Evolutionary conservation across 2,329 filamentous ascomycete species (phyloP).

Genomic region (Biscogniauxia marginata): DNA sequence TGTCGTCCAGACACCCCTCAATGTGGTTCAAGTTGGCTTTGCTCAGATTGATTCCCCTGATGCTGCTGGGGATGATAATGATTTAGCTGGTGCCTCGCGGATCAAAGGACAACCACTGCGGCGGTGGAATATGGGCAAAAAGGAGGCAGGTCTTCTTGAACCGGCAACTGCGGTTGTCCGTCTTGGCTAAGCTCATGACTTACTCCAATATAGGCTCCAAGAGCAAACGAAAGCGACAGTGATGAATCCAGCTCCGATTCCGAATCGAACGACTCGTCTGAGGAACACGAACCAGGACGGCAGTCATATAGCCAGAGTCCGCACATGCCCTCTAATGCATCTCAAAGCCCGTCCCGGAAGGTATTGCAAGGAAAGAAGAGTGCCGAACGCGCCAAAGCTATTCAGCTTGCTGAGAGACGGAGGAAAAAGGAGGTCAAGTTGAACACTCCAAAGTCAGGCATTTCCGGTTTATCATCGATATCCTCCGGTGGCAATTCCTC

Average conservation of each 20-base stretch:
- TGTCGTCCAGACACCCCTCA: slow-evolving; percentile 41
- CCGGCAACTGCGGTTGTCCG: no score
- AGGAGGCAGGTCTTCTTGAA: slow-evolving; percentile 22
- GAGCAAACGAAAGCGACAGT: slow-evolving; percentile 41
- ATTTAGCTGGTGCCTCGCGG: slow-evolving; percentile 15
- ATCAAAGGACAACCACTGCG: slow-evolving; percentile 22
- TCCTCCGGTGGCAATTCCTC: slow-evolving; percentile 44
- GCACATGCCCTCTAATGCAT: slow-evolving; percentile 40
- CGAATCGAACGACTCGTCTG: slow-evolving; percentile 28
- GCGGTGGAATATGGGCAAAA: slow-evolving; percentile 34
- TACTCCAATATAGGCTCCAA: slow-evolving; percentile 25
- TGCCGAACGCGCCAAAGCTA: slow-evolving; percentile 45
- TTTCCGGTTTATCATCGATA: slow-evolving; percentile 54
- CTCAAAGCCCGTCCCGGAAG: slow-evolving; percentile 31
- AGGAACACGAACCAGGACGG: slow-evolving; percentile 21
- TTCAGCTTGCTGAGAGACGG: slow-evolving; percentile 56
- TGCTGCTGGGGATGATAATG: slow-evolving; percentile 20
- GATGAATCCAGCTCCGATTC: slow-evolving; percentile 37
- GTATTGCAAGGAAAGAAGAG: slow-evolving; percentile 47
- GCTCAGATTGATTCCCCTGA: slow-evolving; percentile 38
- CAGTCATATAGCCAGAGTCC: slow-evolving; percentile 41
- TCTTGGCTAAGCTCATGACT: slow-evolving; percentile 41
- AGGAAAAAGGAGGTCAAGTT: slow-evolving; percentile 67
- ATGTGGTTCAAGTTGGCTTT: slow-evolving; percentile 63
- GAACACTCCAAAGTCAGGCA: slow-evolving; percentile 43